These are phyloP conservation scores for Oehlia diaphana DNA, from an alignment of 192 early-diverging fungal species.

Conservation along the genomic window DNA sequence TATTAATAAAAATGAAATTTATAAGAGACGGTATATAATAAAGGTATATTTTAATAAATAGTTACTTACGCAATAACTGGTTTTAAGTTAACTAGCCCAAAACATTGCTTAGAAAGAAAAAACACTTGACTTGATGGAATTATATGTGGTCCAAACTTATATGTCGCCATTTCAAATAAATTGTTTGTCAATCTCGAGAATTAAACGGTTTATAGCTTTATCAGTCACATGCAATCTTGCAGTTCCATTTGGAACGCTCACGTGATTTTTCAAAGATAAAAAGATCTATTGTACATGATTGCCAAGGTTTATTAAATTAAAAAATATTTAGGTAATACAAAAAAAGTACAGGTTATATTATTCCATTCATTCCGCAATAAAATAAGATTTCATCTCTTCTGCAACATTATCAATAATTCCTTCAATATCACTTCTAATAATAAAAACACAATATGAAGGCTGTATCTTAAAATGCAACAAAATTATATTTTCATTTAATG, in stretches of 20 bases:
- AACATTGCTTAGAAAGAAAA: slow-evolving; percentile 62
- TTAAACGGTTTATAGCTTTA: too few species aligned
- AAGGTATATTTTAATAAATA: too few species aligned
- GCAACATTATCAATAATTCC: background rate
- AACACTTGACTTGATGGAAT: slow-evolving; percentile 79
- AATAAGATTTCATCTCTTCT: background rate
- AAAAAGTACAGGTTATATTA: too few species aligned
- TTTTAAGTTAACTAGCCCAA: slow-evolving; percentile 92
- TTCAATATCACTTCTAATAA: background rate
- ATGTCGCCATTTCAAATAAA: background rate
- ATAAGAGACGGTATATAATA: background rate
- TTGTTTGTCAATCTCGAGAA: too few species aligned
- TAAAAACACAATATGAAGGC: background rate
- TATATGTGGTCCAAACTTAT: slow-evolving; percentile 71
- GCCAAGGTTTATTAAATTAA: too few species aligned
- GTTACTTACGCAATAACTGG: slow-evolving; percentile 73
- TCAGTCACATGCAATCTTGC: too few species aligned
- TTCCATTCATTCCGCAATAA: background rate
- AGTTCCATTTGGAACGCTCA: too few species aligned
- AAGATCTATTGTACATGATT: too few species aligned
- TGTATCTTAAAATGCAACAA: slow-evolving; percentile 3
- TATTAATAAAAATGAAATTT: background rate
- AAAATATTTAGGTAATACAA: too few species aligned
- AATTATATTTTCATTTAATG: background rate
- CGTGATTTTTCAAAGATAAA: too few species aligned